phyloP scores from a whole-genome alignment of 352 stramenopile genomes.

The Aphanomyces astaci region DNA sequence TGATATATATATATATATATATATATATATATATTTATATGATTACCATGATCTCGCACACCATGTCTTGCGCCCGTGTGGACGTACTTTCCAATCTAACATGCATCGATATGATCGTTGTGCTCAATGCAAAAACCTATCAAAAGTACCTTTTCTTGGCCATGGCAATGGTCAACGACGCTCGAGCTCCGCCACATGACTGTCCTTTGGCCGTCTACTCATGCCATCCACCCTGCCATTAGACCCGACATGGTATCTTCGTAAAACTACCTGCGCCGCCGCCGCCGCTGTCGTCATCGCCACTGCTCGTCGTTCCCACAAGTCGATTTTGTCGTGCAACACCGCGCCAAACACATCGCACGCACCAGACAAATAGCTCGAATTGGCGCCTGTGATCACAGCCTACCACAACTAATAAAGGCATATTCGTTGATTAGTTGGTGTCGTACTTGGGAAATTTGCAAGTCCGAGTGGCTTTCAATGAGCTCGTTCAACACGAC shows the following conservation, averaged over 20 bases:
- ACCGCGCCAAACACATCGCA: constrained; percentile 58
- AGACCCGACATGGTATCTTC: background rate
- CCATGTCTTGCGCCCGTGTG: constrained; percentile 70
- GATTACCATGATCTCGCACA: constrained; percentile 75
- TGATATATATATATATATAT: too few relatives aligned
- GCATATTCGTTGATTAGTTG: too few relatives aligned
- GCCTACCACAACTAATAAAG: too few relatives aligned
- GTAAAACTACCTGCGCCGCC: background rate
- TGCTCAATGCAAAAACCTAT: background rate
- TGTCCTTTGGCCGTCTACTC: background rate
- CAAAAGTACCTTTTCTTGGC: constrained; percentile 62
- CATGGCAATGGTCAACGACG: constrained; percentile 41
- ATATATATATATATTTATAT: too few relatives aligned
- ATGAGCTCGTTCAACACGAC: constrained; percentile 69
- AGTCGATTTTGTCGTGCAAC: constrained; percentile 57
- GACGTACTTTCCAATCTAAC: constrained; percentile 61
- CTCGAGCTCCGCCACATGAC: background rate
- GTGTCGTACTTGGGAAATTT: constrained; percentile 76
- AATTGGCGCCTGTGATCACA: constrained; percentile 66
- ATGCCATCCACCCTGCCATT: background rate
- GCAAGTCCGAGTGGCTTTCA: constrained; percentile 57
- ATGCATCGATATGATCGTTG: background rate
- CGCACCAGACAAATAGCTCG: constrained; percentile 54
- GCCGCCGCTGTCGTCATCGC: background rate
- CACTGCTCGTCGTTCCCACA: constrained; percentile 55